phyloP scores from a whole-genome alignment of 1,284 basidiomycete genomes.

The Pseudozyma thailandica region DNA sequence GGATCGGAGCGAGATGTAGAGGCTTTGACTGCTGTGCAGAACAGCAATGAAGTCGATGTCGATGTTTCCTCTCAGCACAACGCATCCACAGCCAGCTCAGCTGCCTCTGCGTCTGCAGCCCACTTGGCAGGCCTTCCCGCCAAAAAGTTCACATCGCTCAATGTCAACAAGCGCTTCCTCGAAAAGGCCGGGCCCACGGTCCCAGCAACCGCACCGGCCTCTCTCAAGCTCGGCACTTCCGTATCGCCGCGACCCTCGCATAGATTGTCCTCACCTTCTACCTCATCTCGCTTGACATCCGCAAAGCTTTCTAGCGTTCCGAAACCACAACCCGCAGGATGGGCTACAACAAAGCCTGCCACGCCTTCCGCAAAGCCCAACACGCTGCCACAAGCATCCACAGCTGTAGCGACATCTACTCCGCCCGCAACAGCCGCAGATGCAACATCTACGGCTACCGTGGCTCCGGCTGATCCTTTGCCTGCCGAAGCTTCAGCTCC shows the following conservation, averaged over 20 bases:
- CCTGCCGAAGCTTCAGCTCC: slow-evolving; percentile 38
- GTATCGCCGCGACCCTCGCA: slow-evolving; percentile 34
- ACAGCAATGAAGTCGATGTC: slow-evolving; percentile 10
- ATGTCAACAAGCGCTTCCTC: slow-evolving; percentile 65
- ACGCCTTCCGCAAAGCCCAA: slow-evolving; percentile 23
- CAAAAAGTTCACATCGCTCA: slow-evolving; percentile 65
- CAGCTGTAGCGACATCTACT: slow-evolving; percentile 1
- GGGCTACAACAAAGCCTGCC: slow-evolving; percentile 41
- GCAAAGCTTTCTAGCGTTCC: slow-evolving; percentile 53
- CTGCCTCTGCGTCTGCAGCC: slow-evolving; percentile 12
- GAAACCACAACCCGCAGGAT: slow-evolving; percentile 48
- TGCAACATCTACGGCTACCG: neutral
- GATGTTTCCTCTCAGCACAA: neutral
- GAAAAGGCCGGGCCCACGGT: slow-evolving; percentile 59
- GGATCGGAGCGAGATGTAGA: slow-evolving; percentile 38
- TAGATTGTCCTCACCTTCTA: slow-evolving; percentile 41
- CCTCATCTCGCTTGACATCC: slow-evolving; percentile 39
- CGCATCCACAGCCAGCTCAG: slow-evolving; percentile 4
- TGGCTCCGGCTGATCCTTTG: slow-evolving; percentile 18
- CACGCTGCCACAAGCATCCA: slow-evolving; percentile 11
- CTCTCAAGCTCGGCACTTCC: slow-evolving; percentile 38
- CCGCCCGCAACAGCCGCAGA: slow-evolving; percentile 9
- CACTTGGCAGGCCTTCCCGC: slow-evolving; percentile 16
- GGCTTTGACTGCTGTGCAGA: slow-evolving; percentile 30
- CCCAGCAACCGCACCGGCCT: slow-evolving; percentile 15